Conservation (phyloP, 1,284 basidiomycete genomes). For the Malassezia restricta region DNA sequence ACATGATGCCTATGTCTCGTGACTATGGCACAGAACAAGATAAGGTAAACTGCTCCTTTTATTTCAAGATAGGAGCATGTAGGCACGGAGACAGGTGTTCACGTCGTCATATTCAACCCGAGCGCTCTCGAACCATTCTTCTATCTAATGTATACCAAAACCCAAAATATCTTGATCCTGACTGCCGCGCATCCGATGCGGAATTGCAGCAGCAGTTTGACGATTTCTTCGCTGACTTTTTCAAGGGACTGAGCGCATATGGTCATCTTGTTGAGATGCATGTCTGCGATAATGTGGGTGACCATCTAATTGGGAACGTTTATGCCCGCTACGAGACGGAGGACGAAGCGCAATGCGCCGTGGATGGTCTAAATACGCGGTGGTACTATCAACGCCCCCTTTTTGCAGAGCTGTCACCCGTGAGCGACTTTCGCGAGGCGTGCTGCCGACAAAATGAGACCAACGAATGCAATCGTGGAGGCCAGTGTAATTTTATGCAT, state of each 20-base stretch:
- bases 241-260: slow-evolving; percentile 73
- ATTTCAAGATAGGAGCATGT: slow-evolving; percentile 92
- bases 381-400: slow-evolving; percentile 96
- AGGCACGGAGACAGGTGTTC: slow-evolving; percentile 91
- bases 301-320: slow-evolving; percentile 96
- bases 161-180: slow-evolving; percentile 70
- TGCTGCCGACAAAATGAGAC: slow-evolving; percentile 70
- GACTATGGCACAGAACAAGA: slow-evolving; percentile 58
- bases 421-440: slow-evolving; percentile 96
- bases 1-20: slow-evolving; percentile 1
- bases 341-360: slow-evolving; percentile 84
- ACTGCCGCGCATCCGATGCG: slow-evolving; percentile 61
- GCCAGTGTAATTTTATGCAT: slow-evolving; percentile 99
- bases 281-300: slow-evolving; percentile 98
- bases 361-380: slow-evolving; percentile 81
- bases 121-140: slow-evolving; percentile 91
- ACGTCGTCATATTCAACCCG: slow-evolving; percentile 91
- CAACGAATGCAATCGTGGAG: slow-evolving; percentile 56
- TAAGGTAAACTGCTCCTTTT: slow-evolving; percentile 86
- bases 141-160: slow-evolving; percentile 99
- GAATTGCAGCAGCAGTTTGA: slow-evolving; percentile 93
- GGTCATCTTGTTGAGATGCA: slow-evolving; percentile 84
- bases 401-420: slow-evolving; percentile 95
- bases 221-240: slow-evolving; percentile 78
- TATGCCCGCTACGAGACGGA: slow-evolving; percentile 98